phyloP scores from a whole-genome alignment of 73 alveolate genomes.

The Stentor roeselii region DNA sequence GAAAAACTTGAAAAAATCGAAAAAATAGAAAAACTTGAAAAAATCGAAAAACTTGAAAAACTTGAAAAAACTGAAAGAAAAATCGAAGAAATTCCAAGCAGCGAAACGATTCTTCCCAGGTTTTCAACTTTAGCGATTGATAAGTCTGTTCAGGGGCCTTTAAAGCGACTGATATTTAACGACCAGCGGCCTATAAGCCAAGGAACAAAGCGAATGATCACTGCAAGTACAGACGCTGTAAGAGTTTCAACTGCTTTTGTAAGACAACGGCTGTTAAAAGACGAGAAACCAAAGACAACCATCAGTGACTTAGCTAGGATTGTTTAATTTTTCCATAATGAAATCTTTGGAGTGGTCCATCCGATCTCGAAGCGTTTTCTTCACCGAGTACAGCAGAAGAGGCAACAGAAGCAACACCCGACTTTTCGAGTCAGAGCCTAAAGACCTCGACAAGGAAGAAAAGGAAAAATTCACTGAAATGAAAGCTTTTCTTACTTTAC shows the following conservation, averaged over 20 bases:
- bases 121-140: background rate
- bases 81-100: background rate
- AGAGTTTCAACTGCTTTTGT: background rate
- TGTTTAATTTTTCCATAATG: too few relatives aligned
- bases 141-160: background rate
- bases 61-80: background rate
- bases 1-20: background rate
- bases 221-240: background rate
- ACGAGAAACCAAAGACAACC: too few relatives aligned
- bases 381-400: background rate
- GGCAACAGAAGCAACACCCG: background rate
- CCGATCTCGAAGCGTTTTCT: background rate
- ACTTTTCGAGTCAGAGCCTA: background rate
- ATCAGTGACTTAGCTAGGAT: background rate
- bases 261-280: too few relatives aligned
- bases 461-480: background rate
- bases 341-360: background rate
- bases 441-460: background rate
- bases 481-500: background rate
- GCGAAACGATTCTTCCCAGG: background rate
- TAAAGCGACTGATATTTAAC: background rate
- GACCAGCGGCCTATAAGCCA: background rate
- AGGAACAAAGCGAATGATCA: background rate
- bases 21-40: background rate
- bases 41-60: background rate